Conservation (phyloP, 148 eudicot species). For the Dysphania ambrosioides region DNA sequence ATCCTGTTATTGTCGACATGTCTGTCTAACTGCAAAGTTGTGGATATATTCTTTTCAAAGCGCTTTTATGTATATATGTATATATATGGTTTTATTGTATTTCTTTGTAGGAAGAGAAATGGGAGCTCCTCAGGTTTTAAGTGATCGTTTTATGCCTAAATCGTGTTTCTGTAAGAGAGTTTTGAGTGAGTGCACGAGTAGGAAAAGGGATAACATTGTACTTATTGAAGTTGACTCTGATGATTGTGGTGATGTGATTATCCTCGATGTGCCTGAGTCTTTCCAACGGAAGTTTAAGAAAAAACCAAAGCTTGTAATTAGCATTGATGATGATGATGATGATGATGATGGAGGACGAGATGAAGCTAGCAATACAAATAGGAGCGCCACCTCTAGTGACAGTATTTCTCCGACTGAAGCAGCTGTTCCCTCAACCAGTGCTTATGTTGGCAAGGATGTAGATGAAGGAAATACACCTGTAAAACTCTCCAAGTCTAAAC, state of each 20-base stretch:
- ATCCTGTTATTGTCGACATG: not conserved
- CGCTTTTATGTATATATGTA: not conserved
- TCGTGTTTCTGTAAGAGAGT: conserved; percentile 34
- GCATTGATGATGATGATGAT: conserved; percentile 72
- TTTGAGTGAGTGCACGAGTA: conserved; percentile 44
- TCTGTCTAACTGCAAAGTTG: not conserved
- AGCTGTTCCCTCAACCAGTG: conserved; percentile 10
- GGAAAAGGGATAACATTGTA: conserved; percentile 45
- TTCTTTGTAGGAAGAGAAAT: conserved; percentile 36
- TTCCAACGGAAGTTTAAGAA: conserved; percentile 36
- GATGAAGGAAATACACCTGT: conserved; percentile 49
- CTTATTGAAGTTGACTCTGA: conserved; percentile 80
- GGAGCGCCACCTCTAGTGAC: conserved; percentile 36
- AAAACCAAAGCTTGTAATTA: conserved; percentile 40
- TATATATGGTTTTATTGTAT: not conserved
- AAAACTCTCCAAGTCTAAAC: conserved; percentile 67
- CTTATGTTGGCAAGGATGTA: conserved; percentile 35
- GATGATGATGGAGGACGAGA: conserved; percentile 15
- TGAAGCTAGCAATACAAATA: conserved; percentile 24
- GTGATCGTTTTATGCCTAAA: conserved; percentile 37
- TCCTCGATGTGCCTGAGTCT: conserved; percentile 67
- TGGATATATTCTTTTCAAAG: not conserved
- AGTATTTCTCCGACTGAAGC: conserved; percentile 27
- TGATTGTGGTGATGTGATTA: conserved; percentile 42
- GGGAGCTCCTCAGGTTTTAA: conserved; percentile 39